phyloP scores from a whole-genome alignment of 129 eudicot species.

The Deinandra increscens region DNA sequence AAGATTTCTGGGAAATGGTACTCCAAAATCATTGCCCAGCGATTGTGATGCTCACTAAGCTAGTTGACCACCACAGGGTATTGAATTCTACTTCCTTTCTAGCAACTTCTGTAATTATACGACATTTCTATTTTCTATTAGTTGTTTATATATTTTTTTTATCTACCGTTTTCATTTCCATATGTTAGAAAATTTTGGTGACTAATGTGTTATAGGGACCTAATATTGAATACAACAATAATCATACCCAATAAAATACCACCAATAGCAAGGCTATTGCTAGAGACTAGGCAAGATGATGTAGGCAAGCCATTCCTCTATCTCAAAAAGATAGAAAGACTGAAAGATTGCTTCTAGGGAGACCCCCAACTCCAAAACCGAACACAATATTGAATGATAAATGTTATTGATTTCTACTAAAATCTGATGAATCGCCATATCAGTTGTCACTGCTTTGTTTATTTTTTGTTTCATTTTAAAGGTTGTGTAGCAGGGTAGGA shows the following conservation, averaged over 20 bases:
- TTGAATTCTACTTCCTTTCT: constrained; percentile 9
- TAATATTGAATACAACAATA: too few species aligned
- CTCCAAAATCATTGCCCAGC: constrained; percentile 82
- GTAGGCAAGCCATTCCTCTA: too few species aligned
- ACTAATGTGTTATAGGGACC: background rate
- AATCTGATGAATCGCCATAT: background rate
- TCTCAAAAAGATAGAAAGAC: too few species aligned
- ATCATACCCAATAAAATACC: too few species aligned
- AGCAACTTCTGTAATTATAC: background rate
- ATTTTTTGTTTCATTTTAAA: background rate
- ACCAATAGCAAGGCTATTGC: too few species aligned
- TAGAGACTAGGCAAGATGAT: too few species aligned
- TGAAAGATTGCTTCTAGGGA: too few species aligned
- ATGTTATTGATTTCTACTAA: background rate
- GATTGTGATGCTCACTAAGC: constrained; percentile 82
- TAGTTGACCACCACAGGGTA: constrained; percentile 85
- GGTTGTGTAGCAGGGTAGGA: background rate
- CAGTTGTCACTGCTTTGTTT: constrained; percentile 7
- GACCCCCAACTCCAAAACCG: too few species aligned
- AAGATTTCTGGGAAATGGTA: constrained; percentile 99
- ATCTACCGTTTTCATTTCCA: background rate
- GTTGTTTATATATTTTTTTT: too few species aligned
- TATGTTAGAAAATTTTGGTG: background rate
- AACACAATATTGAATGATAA: background rate
- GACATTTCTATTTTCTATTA: background rate